phyloP scores from a whole-genome alignment of 1,139 yeast species.

The Pneumocystis carinii region DNA sequence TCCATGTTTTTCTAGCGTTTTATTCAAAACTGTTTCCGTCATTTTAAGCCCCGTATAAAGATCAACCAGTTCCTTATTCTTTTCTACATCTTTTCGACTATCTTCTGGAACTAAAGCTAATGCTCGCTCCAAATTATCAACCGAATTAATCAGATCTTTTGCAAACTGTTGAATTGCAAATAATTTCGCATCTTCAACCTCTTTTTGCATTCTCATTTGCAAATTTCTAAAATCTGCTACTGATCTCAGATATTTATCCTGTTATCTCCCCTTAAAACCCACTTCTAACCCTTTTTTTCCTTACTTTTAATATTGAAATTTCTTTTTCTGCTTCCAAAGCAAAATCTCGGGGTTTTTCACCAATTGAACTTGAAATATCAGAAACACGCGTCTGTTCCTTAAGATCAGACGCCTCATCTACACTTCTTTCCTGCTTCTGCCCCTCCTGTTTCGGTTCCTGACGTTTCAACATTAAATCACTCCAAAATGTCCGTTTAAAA shows the following conservation, averaged over 20 bases:
- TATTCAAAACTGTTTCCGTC: slow-evolving; percentile 79
- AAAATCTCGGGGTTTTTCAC: background rate
- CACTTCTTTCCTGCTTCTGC: background rate
- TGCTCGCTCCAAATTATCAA: slow-evolving; percentile 85
- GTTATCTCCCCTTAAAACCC: slow-evolving; percentile 61
- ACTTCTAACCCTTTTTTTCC: slow-evolving; percentile 50
- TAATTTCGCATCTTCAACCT: slow-evolving; percentile 72
- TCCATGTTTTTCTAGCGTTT: slow-evolving; percentile 71
- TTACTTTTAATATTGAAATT: slow-evolving; percentile 23
- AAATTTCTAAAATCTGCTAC: slow-evolving; percentile 87
- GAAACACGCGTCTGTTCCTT: background rate
- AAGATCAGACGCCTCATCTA: background rate
- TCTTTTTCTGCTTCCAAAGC: slow-evolving; percentile 8
- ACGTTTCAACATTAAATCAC: background rate
- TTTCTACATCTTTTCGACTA: slow-evolving; percentile 19
- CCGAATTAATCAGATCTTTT: slow-evolving; percentile 73
- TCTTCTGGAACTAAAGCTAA: slow-evolving; percentile 59
- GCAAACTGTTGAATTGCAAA: slow-evolving; percentile 90
- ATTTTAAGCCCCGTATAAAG: slow-evolving; percentile 79
- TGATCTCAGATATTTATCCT: slow-evolving; percentile 69
- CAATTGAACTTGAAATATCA: background rate
- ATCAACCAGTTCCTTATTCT: slow-evolving; percentile 36
- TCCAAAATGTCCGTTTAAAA: background rate
- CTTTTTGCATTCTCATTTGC: slow-evolving; percentile 81
- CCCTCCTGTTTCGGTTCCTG: background rate